Percentiles rank a stretch among this genome's conserved stretches.
Evolutionary conservation across 768 basidiomycete species (phyloP).

Genomic region (Termitomyces sp.): DNA sequence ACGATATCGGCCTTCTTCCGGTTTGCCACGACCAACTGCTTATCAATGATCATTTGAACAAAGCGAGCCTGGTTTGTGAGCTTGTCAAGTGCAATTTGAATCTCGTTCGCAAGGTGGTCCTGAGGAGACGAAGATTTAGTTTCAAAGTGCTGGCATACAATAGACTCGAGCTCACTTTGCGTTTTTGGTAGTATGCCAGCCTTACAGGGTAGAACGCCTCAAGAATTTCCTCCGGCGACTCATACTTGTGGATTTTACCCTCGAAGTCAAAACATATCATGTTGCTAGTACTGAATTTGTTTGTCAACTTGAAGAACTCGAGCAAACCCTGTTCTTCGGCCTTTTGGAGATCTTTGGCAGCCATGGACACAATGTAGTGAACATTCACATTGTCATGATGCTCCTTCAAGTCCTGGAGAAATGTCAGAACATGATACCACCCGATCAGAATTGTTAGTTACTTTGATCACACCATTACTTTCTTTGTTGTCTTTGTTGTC

Average conservation of each 20-base stretch:
- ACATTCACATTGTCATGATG: slow-evolving; percentile 91
- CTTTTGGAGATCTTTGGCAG: slow-evolving; percentile 72
- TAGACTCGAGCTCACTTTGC: slow-evolving; percentile 60
- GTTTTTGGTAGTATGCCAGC: slow-evolving; percentile 88
- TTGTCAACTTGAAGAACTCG: slow-evolving; percentile 87
- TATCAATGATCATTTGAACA: slow-evolving; percentile 91
- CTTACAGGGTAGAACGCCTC: slow-evolving; percentile 90
- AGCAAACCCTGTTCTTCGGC: slow-evolving; percentile 85
- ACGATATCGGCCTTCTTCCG: slow-evolving; percentile 89
- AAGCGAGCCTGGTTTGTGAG: slow-evolving; percentile 95
- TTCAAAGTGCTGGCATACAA: background rate
- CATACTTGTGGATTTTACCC: slow-evolving; percentile 93
- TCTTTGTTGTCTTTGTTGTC: slow-evolving; percentile 86
- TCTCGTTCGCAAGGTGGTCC: slow-evolving; percentile 81
- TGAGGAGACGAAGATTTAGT: slow-evolving; percentile 22
- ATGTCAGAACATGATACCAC: background rate
- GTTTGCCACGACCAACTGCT: slow-evolving; percentile 74
- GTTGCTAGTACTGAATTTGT: slow-evolving; percentile 84
- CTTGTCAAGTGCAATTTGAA: slow-evolving; percentile 76
- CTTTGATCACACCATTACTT: slow-evolving; percentile 73
- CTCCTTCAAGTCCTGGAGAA: slow-evolving; percentile 87
- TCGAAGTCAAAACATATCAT: slow-evolving; percentile 99
- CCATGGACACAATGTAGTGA: slow-evolving; percentile 82
- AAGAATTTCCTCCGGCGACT: slow-evolving; percentile 83
- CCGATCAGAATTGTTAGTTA: slow-evolving; percentile 17